Conservation (phyloP, 2,329 filamentous ascomycete species). For the Fusarium pininemorale region DNA sequence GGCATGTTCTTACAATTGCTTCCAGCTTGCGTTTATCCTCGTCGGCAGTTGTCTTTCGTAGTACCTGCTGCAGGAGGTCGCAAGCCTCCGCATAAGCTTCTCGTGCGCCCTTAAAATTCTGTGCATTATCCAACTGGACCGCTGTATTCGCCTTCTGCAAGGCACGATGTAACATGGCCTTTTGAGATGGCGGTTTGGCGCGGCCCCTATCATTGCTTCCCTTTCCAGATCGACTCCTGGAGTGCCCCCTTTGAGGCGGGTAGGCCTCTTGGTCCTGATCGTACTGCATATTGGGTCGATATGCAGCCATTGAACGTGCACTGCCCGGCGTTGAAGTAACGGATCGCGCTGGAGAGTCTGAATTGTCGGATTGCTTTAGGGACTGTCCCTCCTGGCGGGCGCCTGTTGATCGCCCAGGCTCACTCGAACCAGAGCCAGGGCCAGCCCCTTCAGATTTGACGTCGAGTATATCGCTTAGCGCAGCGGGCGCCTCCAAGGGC, state of each 20-base stretch:
- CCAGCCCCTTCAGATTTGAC: slow-evolving; percentile 39
- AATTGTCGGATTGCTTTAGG: slow-evolving; percentile 28
- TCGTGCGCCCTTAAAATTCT: slow-evolving; percentile 91
- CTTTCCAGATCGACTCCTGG: slow-evolving; percentile 46
- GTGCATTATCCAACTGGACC: slow-evolving; percentile 93
- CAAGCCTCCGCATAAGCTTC: slow-evolving; percentile 93
- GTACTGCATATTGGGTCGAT: slow-evolving; percentile 42
- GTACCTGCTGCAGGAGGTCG: slow-evolving; percentile 84
- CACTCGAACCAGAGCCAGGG: slow-evolving; percentile 41
- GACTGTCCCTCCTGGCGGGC: slow-evolving; percentile 43
- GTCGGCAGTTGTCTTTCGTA: slow-evolving; percentile 82
- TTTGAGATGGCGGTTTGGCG: slow-evolving; percentile 75
- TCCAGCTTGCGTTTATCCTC: slow-evolving; percentile 92
- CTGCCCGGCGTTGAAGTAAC: slow-evolving; percentile 29
- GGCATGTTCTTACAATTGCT: slow-evolving; percentile 74
- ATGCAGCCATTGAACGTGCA: slow-evolving; percentile 11
- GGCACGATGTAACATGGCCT: slow-evolving; percentile 95
- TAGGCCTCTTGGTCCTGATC: slow-evolving; percentile 45
- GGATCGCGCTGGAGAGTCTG: slow-evolving; percentile 24
- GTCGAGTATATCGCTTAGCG: slow-evolving; percentile 35
- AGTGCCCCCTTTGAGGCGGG: slow-evolving; percentile 43
- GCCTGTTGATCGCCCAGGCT: slow-evolving; percentile 36
- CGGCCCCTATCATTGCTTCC: slow-evolving; percentile 47
- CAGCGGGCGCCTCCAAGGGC: slow-evolving; percentile 36
- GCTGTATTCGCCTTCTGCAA: slow-evolving; percentile 96